Evolutionary conservation across 139 green algal species (phyloP), one percentile per base, ranked within the genome.

Genomic region (Chlorella sp.): DNA sequence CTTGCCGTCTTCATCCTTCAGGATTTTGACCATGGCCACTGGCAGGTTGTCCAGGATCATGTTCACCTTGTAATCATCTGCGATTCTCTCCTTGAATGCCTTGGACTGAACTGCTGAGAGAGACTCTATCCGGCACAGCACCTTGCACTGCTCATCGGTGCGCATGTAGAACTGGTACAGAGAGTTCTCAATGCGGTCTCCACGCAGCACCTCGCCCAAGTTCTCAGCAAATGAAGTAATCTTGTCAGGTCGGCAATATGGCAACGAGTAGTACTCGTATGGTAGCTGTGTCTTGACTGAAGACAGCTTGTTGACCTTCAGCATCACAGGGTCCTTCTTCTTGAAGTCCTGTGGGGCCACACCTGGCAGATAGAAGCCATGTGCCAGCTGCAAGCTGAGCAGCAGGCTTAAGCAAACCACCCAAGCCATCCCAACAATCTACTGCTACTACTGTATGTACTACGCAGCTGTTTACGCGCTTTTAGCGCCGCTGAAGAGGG

Each of bases 41-140:
- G 95, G 95, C 49, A 99, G 81, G 77, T 99, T 99, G 88, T 99
- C 95, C 70, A 99, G 80, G 68, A 99, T 98, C 95, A 99, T 99
- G 82, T 97, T 97, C 31, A 98, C 94, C 10, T 92, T 85, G 82
- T 99, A 99, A 10, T 97, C 94, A 64, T 99, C 93, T 32, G 91
- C 80, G 49, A 99, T 94, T 66, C 88, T 91, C 5, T 59, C 73
- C 51, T 82, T 74, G 81, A 99, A 97, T 0, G 81, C 75, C 70
- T 97, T 91, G 2, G 85, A 83, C 71, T 97, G 77, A 0, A 83
- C 74, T 26, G 86, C 79, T 50, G 68, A 89, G 14, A 98, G 80
- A 0, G 74, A 72, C 5, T 88, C 78, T 22, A 96, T 95, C 62
- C 88, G 87, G 81, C 95, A 99, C 23, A 97, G 75, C 33, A 97